Evolutionary conservation across 164 flowering plant species (phyloP).

Genomic region (Hamamelis virginiana): DNA sequence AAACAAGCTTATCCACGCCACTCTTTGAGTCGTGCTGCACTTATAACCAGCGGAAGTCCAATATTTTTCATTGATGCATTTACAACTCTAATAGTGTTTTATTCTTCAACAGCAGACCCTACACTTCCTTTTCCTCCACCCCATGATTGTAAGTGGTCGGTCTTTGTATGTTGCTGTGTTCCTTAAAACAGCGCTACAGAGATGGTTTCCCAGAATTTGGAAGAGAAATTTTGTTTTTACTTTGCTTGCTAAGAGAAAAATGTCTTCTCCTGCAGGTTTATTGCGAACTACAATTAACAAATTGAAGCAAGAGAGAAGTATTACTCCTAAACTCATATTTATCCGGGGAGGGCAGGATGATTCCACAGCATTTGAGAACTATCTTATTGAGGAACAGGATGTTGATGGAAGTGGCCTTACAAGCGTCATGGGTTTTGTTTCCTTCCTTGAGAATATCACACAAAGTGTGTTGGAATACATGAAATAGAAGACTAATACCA

Average conservation of each 20-base stretch:
- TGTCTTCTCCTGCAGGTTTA: constrained; percentile 50
- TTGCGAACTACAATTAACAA: constrained; percentile 79
- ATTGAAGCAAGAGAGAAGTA: constrained; percentile 87
- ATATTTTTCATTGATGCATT: constrained; percentile 96
- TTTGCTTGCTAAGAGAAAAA: neutral
- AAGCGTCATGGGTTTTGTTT: constrained; percentile 80
- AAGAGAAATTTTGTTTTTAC: neutral
- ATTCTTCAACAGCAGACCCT: constrained; percentile 92
- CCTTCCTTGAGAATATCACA: constrained; percentile 80
- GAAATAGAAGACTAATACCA: constrained; percentile 35
- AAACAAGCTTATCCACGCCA: constrained; percentile 98
- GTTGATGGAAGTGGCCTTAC: constrained; percentile 85
- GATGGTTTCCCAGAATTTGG: neutral
- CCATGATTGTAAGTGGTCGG: constrained; percentile 78
- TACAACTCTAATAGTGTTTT: constrained; percentile 86
- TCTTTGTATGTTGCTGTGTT: neutral
- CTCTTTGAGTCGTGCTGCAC: constrained; percentile 95
- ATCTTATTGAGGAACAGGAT: constrained; percentile 93
- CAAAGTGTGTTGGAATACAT: constrained; percentile 70
- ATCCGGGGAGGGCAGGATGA: constrained; percentile 90
- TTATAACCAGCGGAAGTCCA: constrained; percentile 92
- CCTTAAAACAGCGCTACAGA: neutral
- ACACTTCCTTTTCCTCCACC: constrained; percentile 95
- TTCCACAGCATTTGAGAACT: constrained; percentile 79
- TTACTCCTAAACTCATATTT: constrained; percentile 85